Evolutionary conservation across 768 basidiomycete genomes (phyloP), one percentile per base, ranked within the genome.

Genomic region (Austroboletus eburneus): DNA sequence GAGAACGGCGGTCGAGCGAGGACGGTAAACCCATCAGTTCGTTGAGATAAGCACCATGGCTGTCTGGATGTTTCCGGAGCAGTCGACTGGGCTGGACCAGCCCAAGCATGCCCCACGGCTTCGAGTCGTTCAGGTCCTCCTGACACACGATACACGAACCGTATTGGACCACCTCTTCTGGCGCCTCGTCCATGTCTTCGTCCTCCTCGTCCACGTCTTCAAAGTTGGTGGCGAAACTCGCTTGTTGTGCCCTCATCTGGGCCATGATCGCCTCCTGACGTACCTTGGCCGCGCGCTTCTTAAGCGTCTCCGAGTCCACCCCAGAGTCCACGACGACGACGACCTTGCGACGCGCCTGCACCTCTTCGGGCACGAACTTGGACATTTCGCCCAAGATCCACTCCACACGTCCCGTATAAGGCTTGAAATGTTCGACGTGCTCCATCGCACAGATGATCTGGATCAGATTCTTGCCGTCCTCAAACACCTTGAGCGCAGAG

Each of bases 141-240:
- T 98, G 96, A 56, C 96, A 99, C 9, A 98, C 93, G 51, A 99
- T 98, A 62, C 96, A 99, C n/a, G 85, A 87, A 3, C 95, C 95
- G 49, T 83, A 85, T 12, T 85, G 84, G 3, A 76, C 62, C 18
- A 74, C 60, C 39, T 74, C 71, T 16, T 75, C 75, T 2, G 66
- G 69, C 8, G 74, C 69, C 30, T 71, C 71, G 5, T 68, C 71
- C 57, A 68, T 61, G 9, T 77, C 76, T 27, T 72, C 72, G 58
- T 77, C 79, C 6, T 79, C 79, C 5, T 89, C 89, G 6, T 84
- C 85, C 6, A 80, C 84, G 42, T 89, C 86, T 39, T 83, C 83
- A 48, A 88, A 84, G 54, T 84, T 87, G 60, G 80, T 76, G 3
- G 89, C 82, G 63, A 94, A 91, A 54, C 83, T 87, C 24, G 83